These are phyloP conservation scores for Phytophthora megakarya DNA, from an alignment of 352 stramenopile species.

Conservation along the genomic window DNA sequence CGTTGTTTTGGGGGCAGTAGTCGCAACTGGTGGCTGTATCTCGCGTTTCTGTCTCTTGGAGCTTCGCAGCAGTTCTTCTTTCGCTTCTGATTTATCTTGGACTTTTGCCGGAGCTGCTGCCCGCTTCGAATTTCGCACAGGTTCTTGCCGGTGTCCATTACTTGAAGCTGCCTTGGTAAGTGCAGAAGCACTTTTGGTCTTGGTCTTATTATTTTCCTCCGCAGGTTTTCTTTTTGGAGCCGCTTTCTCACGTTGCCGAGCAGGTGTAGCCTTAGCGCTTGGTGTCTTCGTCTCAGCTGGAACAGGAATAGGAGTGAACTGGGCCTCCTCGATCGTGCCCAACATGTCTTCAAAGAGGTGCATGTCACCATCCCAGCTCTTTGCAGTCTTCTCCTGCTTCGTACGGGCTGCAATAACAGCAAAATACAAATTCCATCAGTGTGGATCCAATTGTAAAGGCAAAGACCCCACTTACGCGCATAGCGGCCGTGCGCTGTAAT, in stretches of 20 bases:
- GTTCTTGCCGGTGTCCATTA: conserved; percentile 7
- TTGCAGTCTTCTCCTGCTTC: conserved; percentile 28
- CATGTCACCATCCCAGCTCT: conserved; percentile 64
- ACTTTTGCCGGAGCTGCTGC: not conserved
- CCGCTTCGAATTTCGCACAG: conserved; percentile 18
- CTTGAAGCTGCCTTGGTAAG: conserved; percentile 6
- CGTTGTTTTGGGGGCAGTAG: conserved; percentile 2
- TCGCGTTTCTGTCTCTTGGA: conserved; percentile 36
- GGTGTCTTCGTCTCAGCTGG: conserved; percentile 16
- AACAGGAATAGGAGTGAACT: conserved; percentile 19
- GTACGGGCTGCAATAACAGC: conserved; percentile 22
- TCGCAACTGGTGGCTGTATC: not conserved
- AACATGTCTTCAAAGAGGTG: conserved; percentile 60
- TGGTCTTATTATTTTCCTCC: conserved; percentile 8
- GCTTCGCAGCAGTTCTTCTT: conserved; percentile 9
- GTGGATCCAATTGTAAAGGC: not conserved
- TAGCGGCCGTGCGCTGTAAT: conserved; percentile 62
- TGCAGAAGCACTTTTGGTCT: not conserved
- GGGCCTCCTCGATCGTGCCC: conserved; percentile 30
- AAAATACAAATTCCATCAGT: conserved; percentile 7
- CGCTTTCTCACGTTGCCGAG: conserved; percentile 15
- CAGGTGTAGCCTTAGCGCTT: not conserved
- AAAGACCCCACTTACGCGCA: conserved; percentile 43
- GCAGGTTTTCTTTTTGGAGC: conserved; percentile 19
- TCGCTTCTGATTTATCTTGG: conserved; percentile 13